These are phyloP conservation scores for Selenicereus undatus DNA, from an alignment of 148 eudicot genomes.

Conservation along the genomic window DNA sequence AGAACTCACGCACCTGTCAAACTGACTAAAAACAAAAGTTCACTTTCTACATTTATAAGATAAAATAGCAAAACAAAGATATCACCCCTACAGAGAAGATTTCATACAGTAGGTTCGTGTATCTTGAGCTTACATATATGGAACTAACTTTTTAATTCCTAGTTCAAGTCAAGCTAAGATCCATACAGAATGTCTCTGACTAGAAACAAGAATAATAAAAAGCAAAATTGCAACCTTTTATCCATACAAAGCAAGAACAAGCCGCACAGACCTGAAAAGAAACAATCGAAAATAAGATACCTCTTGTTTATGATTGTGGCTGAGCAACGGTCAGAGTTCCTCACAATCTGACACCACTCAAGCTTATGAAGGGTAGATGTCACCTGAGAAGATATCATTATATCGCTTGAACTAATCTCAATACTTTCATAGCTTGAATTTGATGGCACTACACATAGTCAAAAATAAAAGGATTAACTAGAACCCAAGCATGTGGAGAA, in stretches of 20 bases:
- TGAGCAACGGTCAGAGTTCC: constrained; percentile 56
- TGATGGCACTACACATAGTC: constrained; percentile 46
- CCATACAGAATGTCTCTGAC: neutral
- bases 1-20: no score
- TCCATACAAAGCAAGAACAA: neutral
- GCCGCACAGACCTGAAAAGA: neutral
- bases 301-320: constrained; percentile 60
- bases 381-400: constrained; percentile 43
- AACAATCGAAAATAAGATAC: constrained; percentile 25
- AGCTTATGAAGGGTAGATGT: constrained; percentile 40
- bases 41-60: no score
- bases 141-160: no score
- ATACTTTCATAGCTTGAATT: constrained; percentile 45
- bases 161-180: no score
- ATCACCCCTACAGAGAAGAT: no score
- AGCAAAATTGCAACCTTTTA: neutral
- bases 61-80: no score
- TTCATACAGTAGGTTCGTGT: no score
- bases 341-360: constrained; percentile 69
- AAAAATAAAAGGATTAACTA: neutral
- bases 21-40: no score
- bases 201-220: neutral
- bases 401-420: constrained; percentile 52
- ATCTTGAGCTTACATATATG: no score
- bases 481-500: neutral